Base-by-base conservation (phyloP, 768 basidiomycete species). In the Rhodotorula toruloides region DNA sequence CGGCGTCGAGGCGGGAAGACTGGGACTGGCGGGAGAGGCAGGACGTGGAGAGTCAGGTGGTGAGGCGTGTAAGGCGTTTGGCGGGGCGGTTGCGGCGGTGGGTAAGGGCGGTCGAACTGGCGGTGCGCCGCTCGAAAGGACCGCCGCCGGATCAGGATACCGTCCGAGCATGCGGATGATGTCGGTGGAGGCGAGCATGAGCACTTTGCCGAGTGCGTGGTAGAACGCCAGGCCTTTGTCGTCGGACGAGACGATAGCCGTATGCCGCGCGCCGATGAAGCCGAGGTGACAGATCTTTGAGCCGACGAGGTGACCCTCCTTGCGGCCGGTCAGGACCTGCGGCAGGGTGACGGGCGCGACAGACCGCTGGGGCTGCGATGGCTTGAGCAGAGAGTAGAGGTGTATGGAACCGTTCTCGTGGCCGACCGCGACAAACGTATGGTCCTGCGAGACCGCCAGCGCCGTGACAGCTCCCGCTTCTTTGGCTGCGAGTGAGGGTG, bases 171-270 rank as follows among this genome's bases (percentile, higher is more conserved):
- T 90, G 25, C 96, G 86, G 50, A 98, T 82, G 40, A 90, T 90
- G 76, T 99, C 96, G 22, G 89, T 86, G 19, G 93, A 92, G 52
- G 97, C 93, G 11, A 99, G 87, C 71, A 96, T 96, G 21, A 98
- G 81, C 17, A 98, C 87, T 76, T 90, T 93, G 34, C 96, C 91
- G 8, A 99, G 80, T 60, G 88, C 89, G 78, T 97, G 93, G 76
- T 90, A 96, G 78, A 99, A 99, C 0, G 91, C 90, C 14, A 97
- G 82, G 1, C 96, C 96, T 71, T 83, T 79, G 63, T 94, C 89
- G 76, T 98, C 96, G 4, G 90, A 89, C 8, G 87, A 87, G 46
- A 97, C 85, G 55, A 98, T 83, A 9, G 91, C 92, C 4, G 96
- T 98, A 73, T 96, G 94, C 46, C 94, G 83, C 27, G 86, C 87